Evolutionary conservation across 2,329 filamentous ascomycete species (phyloP), one percentile per base, ranked within the genome.

Genomic region (Fusarium sp.): DNA sequence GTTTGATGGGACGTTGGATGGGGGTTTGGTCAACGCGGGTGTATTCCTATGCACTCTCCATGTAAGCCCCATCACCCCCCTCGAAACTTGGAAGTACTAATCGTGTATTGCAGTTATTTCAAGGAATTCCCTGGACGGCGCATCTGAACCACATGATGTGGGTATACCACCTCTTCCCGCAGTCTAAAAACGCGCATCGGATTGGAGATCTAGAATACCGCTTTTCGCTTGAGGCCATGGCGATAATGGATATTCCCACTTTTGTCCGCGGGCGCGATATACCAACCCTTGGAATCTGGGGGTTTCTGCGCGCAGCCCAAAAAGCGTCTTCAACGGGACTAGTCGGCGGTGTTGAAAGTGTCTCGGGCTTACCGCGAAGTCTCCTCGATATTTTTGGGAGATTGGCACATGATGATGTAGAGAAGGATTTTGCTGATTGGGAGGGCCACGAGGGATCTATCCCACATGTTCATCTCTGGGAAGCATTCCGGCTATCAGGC

Each of bases 391-490:
- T 80, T 12, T 69, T 80, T 26, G 75, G 71, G 5, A 58, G 66
- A 11, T 66, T 80, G 3, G 56, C 63, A 5, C 32, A 51, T 18
- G 39, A 63, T 8, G 60, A 66, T 14, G 61, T 71, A 5, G 79
- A 80, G 39, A 38, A 47, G 1, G 70, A 66, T 1, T 56, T 80
- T 35, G 61, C 62, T 17, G 45, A 45, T 1, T 80, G 79, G 79
- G 75, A 76, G 1, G 79, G 79, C 1, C 64, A 79, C 4, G 68
- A 75, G 11, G 79, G 79, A 1, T 67, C 77, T 38, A 62, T 79
- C 28, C 74, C 75, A 4, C 78, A 79, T 30, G 76, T 73, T 35
- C 78, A 80, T 39, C 70, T 80, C 7, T 80, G 79, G 79, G 79
- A 80, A 24, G 70, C 77, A 1, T 80, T 75, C 62, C 74, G 79